Base-by-base conservation (phyloP, 257 asterid genomes). In the Cynanchum wilfordii region DNA sequence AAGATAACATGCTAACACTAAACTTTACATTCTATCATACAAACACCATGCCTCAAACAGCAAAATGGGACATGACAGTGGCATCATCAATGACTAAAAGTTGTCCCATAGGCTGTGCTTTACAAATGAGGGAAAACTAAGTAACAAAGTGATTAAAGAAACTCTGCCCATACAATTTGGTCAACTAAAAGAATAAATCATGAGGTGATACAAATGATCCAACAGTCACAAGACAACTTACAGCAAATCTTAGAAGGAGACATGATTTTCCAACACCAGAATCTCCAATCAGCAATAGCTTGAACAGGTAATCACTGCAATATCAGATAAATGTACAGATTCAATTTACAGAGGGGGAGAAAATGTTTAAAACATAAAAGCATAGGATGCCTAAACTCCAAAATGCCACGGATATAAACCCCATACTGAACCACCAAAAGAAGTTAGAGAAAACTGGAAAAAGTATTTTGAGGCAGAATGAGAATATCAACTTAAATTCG, bases 201-300 rank as follows among this genome's bases (percentile, higher is more conserved):
- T 36, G 59, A 51, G 58, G 12, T n/a, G 12, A 29, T 5, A 56
- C 12, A 69, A 29, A 20, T 15, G 2, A 6, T 19, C 24, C 44
- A 62, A 33, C 25, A 36, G 69, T 7, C 25, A 64, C 7, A 64
- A 6, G 10, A 38, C 45, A 30, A 74, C 84, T 66, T 78, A 81
- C 84, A 42, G 82, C 74, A 77, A 81, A 81, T 63, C 84, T 77
- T 75, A 81, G 69, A 52, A 81, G 84, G 44, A 81, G 81, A 55
- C 82, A 81, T 66, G 84, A 81, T 77, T 81, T 81, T 33, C 84
- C 84, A 70, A 77, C 84, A 50, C 84, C 84, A 70, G 84, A 81
- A 71, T 81, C 84, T 74, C 84, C 84, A 70, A 81, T 77, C 15
- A 81, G 84, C 74, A 81, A 45, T 69, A 81, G 80, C 72, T 81